Base-by-base conservation (phyloP, 2,329 filamentous ascomycete species). In the Penicillium aurantiogriseum region DNA sequence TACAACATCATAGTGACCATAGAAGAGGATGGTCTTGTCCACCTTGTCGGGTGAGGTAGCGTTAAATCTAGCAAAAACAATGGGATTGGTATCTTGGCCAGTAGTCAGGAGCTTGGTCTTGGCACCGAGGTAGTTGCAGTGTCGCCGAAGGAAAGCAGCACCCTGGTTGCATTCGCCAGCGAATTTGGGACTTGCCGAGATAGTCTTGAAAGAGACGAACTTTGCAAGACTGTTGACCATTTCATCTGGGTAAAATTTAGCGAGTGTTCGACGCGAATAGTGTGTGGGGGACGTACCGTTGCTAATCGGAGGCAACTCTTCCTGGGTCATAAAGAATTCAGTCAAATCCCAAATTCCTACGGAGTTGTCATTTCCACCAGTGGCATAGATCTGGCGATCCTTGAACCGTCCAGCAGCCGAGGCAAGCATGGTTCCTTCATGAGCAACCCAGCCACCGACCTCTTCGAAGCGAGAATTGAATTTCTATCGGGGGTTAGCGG, bases 1-100 rank as follows among this genome's bases (percentile, higher is more conserved):
- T 4, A 99, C 94, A 2, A 99, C 92, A 70, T 99, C 94, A 78
- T 99, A 99, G 72, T 99, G 94, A 0, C 95, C 94, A 69, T 99
- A 99, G 72, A 99, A 99, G 0, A 99, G 79, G 9, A 97, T 90
- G 31, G 91, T 92, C 76, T 94, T 96, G 19, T 90, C 84, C 27
- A 85, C 80, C 27, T 84, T 81, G 0, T 84, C 78, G 1, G 86
- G 84, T 11, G 82, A 59, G 83, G 85, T 74, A 87, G 94, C 92
- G 44, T 85, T 85, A 72, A 99, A 99, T 58, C 88, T 89, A 40
- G 94, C 94, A 64, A 90, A 88, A 0, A 99, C 92, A n/a, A 99
- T 88, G 0, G 94, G 94, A 69, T 97, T 97, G 66, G 90, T 88
- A 31, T 83, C 81, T 65, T 89, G 86, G 35, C 88, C 85, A 0